A percentile compares a stretch with the other conserved stretches of the same genome.
phyloP scores from a whole-genome alignment of 148 eudicot genomes.

The Mesembryanthemum crystallinum region DNA sequence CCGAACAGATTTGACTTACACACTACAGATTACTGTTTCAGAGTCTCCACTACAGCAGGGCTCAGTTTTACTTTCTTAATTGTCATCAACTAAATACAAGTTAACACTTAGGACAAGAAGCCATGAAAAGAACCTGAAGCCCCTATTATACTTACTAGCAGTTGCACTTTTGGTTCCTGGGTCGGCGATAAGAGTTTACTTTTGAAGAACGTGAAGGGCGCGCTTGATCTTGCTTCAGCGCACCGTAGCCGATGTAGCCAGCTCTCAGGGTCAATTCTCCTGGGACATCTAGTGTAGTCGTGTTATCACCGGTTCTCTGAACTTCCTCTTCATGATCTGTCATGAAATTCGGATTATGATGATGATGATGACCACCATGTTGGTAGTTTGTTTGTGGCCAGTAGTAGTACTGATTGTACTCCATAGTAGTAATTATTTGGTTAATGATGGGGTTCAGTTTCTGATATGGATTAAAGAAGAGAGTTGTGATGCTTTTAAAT shows the following conservation, averaged over 20 bases:
- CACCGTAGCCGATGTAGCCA: conserved; percentile 13
- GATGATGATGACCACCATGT: not conserved
- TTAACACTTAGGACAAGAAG: not conserved
- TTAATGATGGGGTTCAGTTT: not conserved
- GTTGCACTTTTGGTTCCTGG: not conserved
- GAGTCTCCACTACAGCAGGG: not conserved
- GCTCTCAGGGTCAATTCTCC: not conserved
- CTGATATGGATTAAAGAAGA: not conserved
- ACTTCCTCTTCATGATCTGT: conserved; percentile 1
- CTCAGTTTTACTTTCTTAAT: not conserved
- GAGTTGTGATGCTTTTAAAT: conserved; percentile 11
- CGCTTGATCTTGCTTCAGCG: not conserved
- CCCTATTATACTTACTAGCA: not conserved
- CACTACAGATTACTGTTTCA: not conserved
- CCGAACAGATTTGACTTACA: not conserved
- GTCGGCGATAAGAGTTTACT: conserved; percentile 20
- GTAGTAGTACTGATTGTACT: not conserved
- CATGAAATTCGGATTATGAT: not conserved
- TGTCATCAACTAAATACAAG: not conserved
- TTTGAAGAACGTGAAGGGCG: not conserved
- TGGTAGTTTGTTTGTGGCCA: not conserved
- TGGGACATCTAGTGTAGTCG: not conserved
- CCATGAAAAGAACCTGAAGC: not conserved
- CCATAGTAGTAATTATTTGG: not conserved
- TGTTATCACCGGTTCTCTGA: not conserved